Base-by-base conservation (phyloP, 257 asterid genomes). In the Lavandula angustifolia region DNA sequence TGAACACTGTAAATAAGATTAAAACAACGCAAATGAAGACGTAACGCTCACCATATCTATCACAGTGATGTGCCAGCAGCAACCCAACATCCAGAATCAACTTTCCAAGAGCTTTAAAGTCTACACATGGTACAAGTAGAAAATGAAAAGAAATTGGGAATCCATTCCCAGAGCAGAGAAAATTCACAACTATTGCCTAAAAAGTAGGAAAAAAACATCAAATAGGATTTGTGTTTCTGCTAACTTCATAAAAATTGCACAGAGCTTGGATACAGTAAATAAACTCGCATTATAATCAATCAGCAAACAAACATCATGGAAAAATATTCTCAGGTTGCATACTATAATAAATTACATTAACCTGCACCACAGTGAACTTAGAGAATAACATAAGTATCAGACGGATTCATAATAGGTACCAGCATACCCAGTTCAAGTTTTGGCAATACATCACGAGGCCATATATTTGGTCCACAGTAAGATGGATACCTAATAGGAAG, bases 41-140 rank as follows among this genome's bases (percentile, higher is more conserved):
- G 27, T 70, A 42, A 58, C 56, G 74, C 88, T 71, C 63, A 87
- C 97, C 88, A 60, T 82, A 91, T 38, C 61, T 77, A 75, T 91
- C 98, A 60, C 98, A 91, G 72, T 88, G 98, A 82, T 73, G 76
- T 16, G 96, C 96, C 86, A 91, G 67, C 64, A 91, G 81, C 87
- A 88, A 76, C 60, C 98, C 98, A 63, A 91, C 98, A 75, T 91
- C 94, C 72, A 88, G 81, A 71, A 91, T 83, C 81, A 91, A 78
- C 85, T 83, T 86, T 62, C 98, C 96, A 43, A 91, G 92, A 61
- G 86, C 79, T 74, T 91, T 91, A 73, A 91, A 91, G 37, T 84
- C 98, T 88, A 78, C 66, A 72, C 3, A 44, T 14, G 34, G 31
- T 54, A 56, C 18, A 49, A 31, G 48, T n/a, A 29, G 33, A 48